Evolutionary conservation across 352 stramenopile species (phyloP), one percentile per base, ranked within the genome.

Genomic region (Phytopythium oedochilum): DNA sequence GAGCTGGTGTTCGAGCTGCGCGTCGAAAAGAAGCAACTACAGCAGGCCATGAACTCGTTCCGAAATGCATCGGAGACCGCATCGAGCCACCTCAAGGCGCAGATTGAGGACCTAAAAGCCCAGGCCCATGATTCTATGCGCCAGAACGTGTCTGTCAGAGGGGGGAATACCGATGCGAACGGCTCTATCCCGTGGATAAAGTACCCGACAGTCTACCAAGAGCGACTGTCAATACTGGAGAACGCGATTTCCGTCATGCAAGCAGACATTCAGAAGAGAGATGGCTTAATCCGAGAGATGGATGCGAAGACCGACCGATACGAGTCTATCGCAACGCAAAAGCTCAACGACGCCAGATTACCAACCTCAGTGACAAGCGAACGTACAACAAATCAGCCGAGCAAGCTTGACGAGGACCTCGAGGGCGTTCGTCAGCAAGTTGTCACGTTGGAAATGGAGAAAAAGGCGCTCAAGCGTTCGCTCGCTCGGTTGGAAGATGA

Each of bases 1-100:
- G 59, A 74, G 38, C 69, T 71, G 55, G 61, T 83, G 22, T 0
- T 75, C 6, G 64, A 89, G 10, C 45, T 81, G 18, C 77, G 71
- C 5, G 64, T 70, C 26, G 73, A 83, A n/a, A 89, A 89, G 45
- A 68, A 77, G 7, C 57, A 69, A 32, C 51, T 84, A 0, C 75
- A 86, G 57, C 68, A 73, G 25, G 25, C 38, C 11, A 34, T 51
- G 44, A 10, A 25, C 5, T 36, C 44, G 44, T 25, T 29, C 18
- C 23, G 28, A 5, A 3, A 32, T 17, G 17, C 31, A 29, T 45
- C 11, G 17, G 43, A 43, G n/a, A 31, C 42, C 20, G 17, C 42
- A 11, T 28, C 42, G 10, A 48, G 22, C 18, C 42, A 48, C 12
- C 22, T 48, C 10, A 28, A 0, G 25, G n/a, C 22, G 11, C 20